Conservation (phyloP, 164 flowering plant species). For the Magnolia kwangsiensis region DNA sequence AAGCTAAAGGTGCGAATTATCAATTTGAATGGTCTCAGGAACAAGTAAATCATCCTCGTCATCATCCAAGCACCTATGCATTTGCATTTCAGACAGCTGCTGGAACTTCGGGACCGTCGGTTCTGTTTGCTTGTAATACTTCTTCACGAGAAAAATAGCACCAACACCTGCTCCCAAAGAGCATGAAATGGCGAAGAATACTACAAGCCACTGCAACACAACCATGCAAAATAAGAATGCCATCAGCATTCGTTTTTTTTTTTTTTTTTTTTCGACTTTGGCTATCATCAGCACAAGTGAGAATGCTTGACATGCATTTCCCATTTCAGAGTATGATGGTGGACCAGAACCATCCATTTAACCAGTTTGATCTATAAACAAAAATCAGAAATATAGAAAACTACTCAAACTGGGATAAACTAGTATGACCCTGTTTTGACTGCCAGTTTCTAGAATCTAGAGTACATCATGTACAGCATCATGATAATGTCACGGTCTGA, state of each 20-base stretch:
- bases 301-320: not conserved
- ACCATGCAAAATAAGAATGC: not conserved
- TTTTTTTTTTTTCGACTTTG: not conserved
- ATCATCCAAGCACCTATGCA: slow-evolving; percentile 14
- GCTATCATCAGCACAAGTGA: not conserved
- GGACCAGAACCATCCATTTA: not conserved
- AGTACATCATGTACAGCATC: not conserved
- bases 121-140: slow-evolving; percentile 5
- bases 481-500: not conserved
- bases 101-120: slow-evolving; percentile 14
- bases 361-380: not conserved
- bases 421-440: not conserved
- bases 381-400: not conserved
- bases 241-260: not conserved
- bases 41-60: slow-evolving; percentile 18
- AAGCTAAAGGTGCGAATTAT: slow-evolving; percentile 15
- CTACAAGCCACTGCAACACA: slow-evolving; percentile 14
- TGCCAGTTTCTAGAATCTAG: not conserved
- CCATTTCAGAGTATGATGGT: not conserved
- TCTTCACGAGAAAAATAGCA: slow-evolving; percentile 11
- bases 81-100: slow-evolving; percentile 23
- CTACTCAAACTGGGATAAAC: not conserved
- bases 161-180: slow-evolving; percentile 13
- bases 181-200: slow-evolving; percentile 9
- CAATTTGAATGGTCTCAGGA: slow-evolving; percentile 5